These are phyloP conservation scores for Vigna trinervia DNA, from an alignment of 306 rosid genomes.

Conservation along the genomic window DNA sequence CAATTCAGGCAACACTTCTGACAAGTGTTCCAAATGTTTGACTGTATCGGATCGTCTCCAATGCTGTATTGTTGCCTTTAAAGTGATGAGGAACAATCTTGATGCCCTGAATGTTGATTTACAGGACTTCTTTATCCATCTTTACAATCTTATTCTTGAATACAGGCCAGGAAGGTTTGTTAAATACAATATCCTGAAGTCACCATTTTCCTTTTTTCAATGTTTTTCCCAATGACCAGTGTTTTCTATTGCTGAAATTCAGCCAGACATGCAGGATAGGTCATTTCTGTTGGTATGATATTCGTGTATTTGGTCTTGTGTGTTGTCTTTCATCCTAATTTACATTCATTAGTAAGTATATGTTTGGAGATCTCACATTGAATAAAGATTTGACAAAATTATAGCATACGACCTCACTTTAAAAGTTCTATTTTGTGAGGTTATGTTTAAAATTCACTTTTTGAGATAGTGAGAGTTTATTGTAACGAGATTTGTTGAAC, in stretches of 20 bases:
- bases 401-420: too few species aligned
- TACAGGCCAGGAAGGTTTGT: constrained; percentile 96
- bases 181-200: background rate
- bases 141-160: constrained; percentile 88
- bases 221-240: background rate
- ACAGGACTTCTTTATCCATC: constrained; percentile 87
- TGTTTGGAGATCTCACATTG: too few species aligned
- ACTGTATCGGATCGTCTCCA: constrained; percentile 87
- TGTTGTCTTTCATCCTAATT: constrained; percentile 25
- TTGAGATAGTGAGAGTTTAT: too few species aligned
- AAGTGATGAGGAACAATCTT: constrained; percentile 93
- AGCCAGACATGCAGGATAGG: constrained; percentile 4
- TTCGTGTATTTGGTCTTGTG: constrained; percentile 21
- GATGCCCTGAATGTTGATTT: constrained; percentile 95
- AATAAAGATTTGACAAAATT: too few species aligned
- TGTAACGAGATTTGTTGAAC: too few species aligned
- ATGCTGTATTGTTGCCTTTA: constrained; percentile 95
- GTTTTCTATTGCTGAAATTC: constrained; percentile 27
- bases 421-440: too few species aligned
- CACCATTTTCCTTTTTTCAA: background rate
- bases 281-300: constrained; percentile 8
- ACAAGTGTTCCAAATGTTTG: constrained; percentile 58
- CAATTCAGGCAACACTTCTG: constrained; percentile 49
- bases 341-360: background rate
- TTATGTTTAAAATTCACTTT: too few species aligned